phyloP scores from a whole-genome alignment of 176 grass and related monocot genomes.

The Avena atlantica region DNA sequence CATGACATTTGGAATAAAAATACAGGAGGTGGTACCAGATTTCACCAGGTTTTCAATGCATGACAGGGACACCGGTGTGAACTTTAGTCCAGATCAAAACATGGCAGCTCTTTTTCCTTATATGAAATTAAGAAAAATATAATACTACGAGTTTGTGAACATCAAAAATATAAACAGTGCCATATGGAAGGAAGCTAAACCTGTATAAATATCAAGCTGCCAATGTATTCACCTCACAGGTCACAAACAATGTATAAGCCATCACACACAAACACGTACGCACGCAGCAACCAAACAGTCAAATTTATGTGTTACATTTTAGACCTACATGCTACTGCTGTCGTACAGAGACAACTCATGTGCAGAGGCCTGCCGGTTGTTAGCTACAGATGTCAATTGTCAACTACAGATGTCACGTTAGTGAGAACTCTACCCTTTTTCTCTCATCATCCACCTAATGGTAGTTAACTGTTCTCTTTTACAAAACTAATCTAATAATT shows the following conservation, averaged over 20 bases:
- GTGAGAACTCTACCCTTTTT: conserved; percentile 10
- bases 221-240: neutral
- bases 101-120: neutral
- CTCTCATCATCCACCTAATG: conserved; percentile 23
- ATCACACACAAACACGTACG: neutral
- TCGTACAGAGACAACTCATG: conserved; percentile 41
- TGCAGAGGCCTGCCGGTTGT: conserved; percentile 17
- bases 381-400: conserved; percentile 19
- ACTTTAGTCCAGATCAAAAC: neutral
- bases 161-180: neutral
- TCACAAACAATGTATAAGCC: neutral
- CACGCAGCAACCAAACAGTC: conserved; percentile 16
- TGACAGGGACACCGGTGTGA: neutral
- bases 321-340: conserved; percentile 29
- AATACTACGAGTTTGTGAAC: neutral
- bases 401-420: conserved; percentile 32
- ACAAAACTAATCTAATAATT: conserved; percentile 29
- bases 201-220: conserved; percentile 29
- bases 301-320: conserved; percentile 24
- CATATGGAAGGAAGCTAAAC: neutral
- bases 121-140: neutral
- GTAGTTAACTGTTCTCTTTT: conserved; percentile 34
- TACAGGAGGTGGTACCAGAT: neutral
- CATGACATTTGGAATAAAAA: conserved; percentile 29
- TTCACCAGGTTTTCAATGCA: neutral